Percentiles rank a stretch among this genome's conserved stretches.
phyloP scores from a whole-genome alignment of 306 rosid species.

The Vigna nakashimae region DNA sequence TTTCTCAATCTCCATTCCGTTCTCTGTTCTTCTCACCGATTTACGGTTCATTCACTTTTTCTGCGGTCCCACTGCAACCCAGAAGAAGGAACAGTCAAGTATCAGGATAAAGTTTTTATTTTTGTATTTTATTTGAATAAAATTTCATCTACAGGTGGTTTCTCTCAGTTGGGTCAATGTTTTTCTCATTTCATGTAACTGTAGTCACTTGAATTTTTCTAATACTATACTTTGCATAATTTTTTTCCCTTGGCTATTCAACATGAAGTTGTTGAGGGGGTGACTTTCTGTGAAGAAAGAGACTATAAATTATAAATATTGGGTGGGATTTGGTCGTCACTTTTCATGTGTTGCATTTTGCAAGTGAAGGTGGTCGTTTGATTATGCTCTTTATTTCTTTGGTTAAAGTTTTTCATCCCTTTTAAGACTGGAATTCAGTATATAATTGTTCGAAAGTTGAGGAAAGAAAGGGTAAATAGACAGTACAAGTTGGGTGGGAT shows the following conservation, averaged over 20 bases:
- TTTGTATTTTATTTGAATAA: neutral
- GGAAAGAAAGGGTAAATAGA: neutral
- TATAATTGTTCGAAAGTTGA: slow-evolving; percentile 6
- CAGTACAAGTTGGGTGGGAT: neutral
- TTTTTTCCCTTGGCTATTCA: neutral
- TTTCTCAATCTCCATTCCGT: neutral
- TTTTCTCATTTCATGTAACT: neutral
- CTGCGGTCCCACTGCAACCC: slow-evolving; percentile 39
- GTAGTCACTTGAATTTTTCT: slow-evolving; percentile 9
- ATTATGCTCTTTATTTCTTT: slow-evolving; percentile 4
- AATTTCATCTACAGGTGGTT: neutral
- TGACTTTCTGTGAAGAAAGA: neutral
- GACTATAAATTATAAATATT: neutral
- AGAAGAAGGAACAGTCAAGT: neutral
- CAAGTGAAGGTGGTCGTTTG: slow-evolving; percentile 5
- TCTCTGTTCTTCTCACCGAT: slow-evolving; percentile 23
- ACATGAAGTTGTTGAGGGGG: neutral
- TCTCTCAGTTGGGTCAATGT: slow-evolving; percentile 14
- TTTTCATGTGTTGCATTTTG: slow-evolving; percentile 11
- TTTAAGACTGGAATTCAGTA: neutral
- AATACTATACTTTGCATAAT: neutral
- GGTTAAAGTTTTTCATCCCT: neutral
- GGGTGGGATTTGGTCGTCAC: neutral
- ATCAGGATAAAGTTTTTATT: neutral
- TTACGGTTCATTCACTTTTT: slow-evolving; percentile 12